Base-by-base conservation (phyloP, 192 early-diverging fungal genomes). In the Backusella tuberculispora region DNA sequence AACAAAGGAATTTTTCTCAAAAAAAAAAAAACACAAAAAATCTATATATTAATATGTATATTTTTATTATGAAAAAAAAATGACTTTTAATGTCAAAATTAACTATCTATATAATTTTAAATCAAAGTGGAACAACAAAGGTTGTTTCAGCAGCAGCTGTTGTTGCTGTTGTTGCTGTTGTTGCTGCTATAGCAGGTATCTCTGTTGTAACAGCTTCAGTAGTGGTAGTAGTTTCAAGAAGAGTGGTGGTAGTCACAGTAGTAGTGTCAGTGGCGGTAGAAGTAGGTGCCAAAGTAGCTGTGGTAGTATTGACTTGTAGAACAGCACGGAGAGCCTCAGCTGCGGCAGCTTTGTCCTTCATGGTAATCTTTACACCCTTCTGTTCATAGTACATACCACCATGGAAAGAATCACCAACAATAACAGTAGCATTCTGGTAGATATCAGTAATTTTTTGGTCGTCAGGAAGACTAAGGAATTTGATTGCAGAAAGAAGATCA, bases 391-490 rank as follows among this genome's bases (percentile, higher is more conserved):
- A 69, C 19, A 80, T 26, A 10, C 24, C 64, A 38, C 63, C 41
- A 14, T 56, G 29, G 42, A 75, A 80, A 24, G 50, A 71, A 37
- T 60, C 40, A 6, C 74, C 74, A 42, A 80, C 63, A 29, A 76
- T 24, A 46, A 66, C 45, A 56, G 78, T 76, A n/a, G 67, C 64
- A 34, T 71, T 80, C 69, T 80, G 78, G 3, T 6, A 37, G 24
- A 79, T 21, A 64, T 74, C 63, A 3, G 75, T 67, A 9, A 37
- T 67, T 9, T 67, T 70, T 10, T 72, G 34, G n/a, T 56, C 19
- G 7, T 63, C 24, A 37, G 63, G 10, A 17, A 80, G 21, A 43
- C 2, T 13, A 14, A 69, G 19, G 29, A 76, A 24, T 9, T 13
- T 5, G 6, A 69, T 0, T 45, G 68, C 42, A 46, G 29, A n/a